These are phyloP conservation scores for Metarhizium rileyi DNA, from an alignment of 2,329 filamentous ascomycete genomes.

Conservation along the genomic window DNA sequence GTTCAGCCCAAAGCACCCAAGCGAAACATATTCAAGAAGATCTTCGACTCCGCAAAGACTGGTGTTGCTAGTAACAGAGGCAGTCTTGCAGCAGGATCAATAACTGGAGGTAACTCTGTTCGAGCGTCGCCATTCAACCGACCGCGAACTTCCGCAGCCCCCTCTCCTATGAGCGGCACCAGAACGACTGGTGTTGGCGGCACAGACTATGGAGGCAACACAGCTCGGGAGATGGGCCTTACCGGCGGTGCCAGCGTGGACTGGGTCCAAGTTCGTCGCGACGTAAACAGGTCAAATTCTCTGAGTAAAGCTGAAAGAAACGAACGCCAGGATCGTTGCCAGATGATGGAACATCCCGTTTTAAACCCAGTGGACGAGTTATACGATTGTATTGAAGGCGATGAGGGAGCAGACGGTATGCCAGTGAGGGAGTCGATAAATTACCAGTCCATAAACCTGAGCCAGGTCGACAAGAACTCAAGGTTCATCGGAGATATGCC, in stretches of 20 bases:
- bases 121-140: constrained; percentile 33
- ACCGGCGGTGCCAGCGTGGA: constrained; percentile 52
- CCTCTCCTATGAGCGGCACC: constrained; percentile 38
- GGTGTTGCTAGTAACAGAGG: constrained; percentile 83
- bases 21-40: constrained; percentile 89
- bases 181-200: constrained; percentile 25
- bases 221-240: constrained; percentile 62
- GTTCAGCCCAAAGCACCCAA: constrained; percentile 68
- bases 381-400: constrained; percentile 74
- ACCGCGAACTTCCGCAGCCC: constrained; percentile 23
- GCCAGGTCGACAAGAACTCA: constrained; percentile 89
- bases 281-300: constrained; percentile 92
- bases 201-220: constrained; percentile 33
- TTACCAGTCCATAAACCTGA: constrained; percentile 69
- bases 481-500: constrained; percentile 81
- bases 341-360: constrained; percentile 87
- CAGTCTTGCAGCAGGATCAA: constrained; percentile 56
- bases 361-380: constrained; percentile 86
- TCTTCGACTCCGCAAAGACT: constrained; percentile 88
- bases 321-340: constrained; percentile 79
- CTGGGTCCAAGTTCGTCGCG: constrained; percentile 95
- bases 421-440: constrained; percentile 76
- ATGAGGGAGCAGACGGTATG: constrained; percentile 77
- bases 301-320: constrained; percentile 78
- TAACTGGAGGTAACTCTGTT: constrained; percentile 32